These are phyloP conservation scores for Pleoardoris graminearum DNA, from an alignment of 2,329 filamentous ascomycete genomes.

Conservation along the genomic window DNA sequence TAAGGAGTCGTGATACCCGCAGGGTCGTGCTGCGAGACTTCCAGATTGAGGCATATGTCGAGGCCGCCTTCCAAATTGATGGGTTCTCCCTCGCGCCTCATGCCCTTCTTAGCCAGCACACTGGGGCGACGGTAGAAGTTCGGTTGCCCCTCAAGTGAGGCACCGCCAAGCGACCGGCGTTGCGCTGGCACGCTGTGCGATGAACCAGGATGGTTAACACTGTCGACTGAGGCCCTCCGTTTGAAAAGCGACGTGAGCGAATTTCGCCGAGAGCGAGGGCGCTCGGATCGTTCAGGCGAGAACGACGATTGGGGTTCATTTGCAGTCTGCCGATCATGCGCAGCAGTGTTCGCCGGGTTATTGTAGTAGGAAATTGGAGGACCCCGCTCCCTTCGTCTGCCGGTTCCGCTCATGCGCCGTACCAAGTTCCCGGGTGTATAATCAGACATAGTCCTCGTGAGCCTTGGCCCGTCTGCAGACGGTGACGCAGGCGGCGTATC, in stretches of 20 bases:
- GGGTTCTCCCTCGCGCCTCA: slow-evolving; percentile 36
- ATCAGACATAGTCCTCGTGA: slow-evolving; percentile 39
- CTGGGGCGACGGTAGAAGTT: slow-evolving; percentile 52
- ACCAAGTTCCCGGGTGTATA: slow-evolving; percentile 48
- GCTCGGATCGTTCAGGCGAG: slow-evolving; percentile 40
- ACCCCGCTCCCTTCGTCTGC: slow-evolving; percentile 31
- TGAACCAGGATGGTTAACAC: slow-evolving; percentile 27
- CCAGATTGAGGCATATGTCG: slow-evolving; percentile 86
- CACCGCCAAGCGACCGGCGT: slow-evolving; percentile 15
- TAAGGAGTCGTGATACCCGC: slow-evolving; percentile 88
- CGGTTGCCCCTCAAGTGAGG: slow-evolving; percentile 37
- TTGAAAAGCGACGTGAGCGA: slow-evolving; percentile 41
- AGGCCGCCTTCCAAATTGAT: slow-evolving; percentile 82
- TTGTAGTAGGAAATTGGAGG: slow-evolving; percentile 47
- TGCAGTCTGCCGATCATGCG: slow-evolving; percentile 31
- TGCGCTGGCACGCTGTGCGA: slow-evolving; percentile 29
- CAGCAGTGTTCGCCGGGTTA: slow-evolving; percentile 39
- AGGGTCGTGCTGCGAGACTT: slow-evolving; percentile 83
- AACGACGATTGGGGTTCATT: slow-evolving; percentile 38
- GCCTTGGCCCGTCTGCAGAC: slow-evolving; percentile 22
- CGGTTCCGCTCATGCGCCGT: slow-evolving; percentile 44
- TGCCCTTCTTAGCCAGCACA: slow-evolving; percentile 46
- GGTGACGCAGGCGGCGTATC: slow-evolving; percentile 58
- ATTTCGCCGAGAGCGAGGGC: slow-evolving; percentile 38
- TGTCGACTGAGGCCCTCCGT: slow-evolving; percentile 38